Base-by-base conservation (phyloP, 2,329 filamentous ascomycete genomes). In the Trichoderma sp. region DNA sequence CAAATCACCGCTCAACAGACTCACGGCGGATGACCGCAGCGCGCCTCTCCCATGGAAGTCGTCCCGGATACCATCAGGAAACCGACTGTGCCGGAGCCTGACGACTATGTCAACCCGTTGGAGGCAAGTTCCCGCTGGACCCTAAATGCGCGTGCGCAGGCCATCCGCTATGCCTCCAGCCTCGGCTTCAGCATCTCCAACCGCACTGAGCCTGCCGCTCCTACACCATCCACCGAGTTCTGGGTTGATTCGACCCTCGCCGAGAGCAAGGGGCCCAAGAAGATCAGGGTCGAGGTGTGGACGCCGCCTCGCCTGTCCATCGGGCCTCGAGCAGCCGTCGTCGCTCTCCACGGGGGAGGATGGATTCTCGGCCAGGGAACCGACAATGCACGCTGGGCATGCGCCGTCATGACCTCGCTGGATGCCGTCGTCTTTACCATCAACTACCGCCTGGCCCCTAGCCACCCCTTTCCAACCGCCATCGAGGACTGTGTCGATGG, bases 281-380 rank as follows among this genome's bases (percentile, higher is more conserved):
- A 80, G 73, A 81, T 84, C 74, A 80, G 80, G 72, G 80, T 85
- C 31, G 85, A 87, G 76, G 82, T 87, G 53, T 81, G 81, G 81
- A 77, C 77, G 27, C 79, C 81, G 49, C 78, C 79, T 49, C 76
- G 77, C 57, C 74, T 75, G 27, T 75, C 75, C 21, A 70, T 76
- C 68, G 77, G 77, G 19, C 75, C 77, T 33, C 83, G 82, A 71
- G 84, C 88, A 0, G 86, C 86, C 21, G 82, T 91, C 33, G 82
- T 91, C 72, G 89, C 90, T 76, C 89, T 89, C 74, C 89, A 92
- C 74, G 89, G 89, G 31, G 89, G 89, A 27, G 89, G 89, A 5
- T 91, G 90, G 79, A 87, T 88, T 7, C 78, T 91, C 37, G 89
- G 89, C 14, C 83, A 83, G 58, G 87, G 85, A 4, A 89, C 86